Percentiles rank a stretch among this genome's conserved stretches.
phyloP scores from a whole-genome alignment of 176 grass and related monocot genomes.

The Phragmites australis region DNA sequence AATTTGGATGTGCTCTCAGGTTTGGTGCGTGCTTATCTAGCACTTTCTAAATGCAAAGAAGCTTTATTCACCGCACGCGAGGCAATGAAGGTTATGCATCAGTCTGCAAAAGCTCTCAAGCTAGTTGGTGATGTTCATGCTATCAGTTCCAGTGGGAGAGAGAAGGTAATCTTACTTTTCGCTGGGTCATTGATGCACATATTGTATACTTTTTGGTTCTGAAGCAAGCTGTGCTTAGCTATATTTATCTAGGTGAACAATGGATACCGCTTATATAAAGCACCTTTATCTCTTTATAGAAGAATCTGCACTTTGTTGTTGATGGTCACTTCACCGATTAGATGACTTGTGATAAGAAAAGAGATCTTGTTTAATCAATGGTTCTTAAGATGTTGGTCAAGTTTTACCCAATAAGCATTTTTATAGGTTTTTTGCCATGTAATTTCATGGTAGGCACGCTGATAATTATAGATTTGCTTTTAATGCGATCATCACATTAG shows the following conservation, averaged over 20 bases:
- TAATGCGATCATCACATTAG: not conserved
- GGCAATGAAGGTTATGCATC: slow-evolving; percentile 97
- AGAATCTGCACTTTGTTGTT: not conserved
- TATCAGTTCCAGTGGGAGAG: slow-evolving; percentile 85
- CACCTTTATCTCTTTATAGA: not conserved
- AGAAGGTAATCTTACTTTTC: slow-evolving; percentile 64
- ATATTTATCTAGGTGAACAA: not conserved
- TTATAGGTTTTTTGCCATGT: not conserved
- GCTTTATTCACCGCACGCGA: slow-evolving; percentile 90
- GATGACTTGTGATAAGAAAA: not conserved
- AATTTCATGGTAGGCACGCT: not conserved
- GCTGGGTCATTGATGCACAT: not conserved
- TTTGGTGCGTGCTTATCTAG: slow-evolving; percentile 83
- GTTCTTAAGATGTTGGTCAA: not conserved
- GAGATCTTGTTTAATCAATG: not conserved
- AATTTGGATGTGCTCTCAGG: slow-evolving; percentile 48
- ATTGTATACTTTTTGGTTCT: slow-evolving; percentile 4
- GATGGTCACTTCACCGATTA: not conserved
- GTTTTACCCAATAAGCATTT: not conserved
- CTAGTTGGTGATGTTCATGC: slow-evolving; percentile 97
- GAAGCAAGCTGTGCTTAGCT: not conserved
- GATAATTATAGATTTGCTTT: not conserved
- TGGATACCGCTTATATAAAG: not conserved
- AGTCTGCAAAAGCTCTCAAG: slow-evolving; percentile 98
- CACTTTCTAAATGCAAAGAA: slow-evolving; percentile 92